Evolutionary conservation across 1,284 basidiomycete species (phyloP).

Genomic region (Cryptococcus depauperatus): DNA sequence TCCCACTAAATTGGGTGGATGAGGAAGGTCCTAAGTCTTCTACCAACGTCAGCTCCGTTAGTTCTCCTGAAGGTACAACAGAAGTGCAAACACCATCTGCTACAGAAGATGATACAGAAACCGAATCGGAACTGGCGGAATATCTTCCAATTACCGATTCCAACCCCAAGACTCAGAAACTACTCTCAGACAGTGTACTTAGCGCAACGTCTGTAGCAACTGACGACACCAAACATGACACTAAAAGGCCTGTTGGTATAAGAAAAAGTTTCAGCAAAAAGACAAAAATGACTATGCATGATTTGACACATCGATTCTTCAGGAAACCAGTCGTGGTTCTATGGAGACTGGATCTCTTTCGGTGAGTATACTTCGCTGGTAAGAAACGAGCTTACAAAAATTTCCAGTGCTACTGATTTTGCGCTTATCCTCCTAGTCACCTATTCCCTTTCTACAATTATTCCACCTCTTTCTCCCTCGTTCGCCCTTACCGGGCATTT

Average conservation of each 20-base stretch:
- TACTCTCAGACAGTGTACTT: slow-evolving; percentile 25
- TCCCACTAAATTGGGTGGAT: slow-evolving; percentile 50
- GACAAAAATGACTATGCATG: slow-evolving; percentile 62
- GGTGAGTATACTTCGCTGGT: slow-evolving; percentile 50
- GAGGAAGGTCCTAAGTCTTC: neutral
- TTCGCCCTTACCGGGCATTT: slow-evolving; percentile 60
- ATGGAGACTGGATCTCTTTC: slow-evolving; percentile 72
- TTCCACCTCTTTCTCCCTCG: slow-evolving; percentile 40
- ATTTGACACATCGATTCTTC: slow-evolving; percentile 84
- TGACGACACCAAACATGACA: slow-evolving; percentile 6
- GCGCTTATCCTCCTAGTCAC: slow-evolving; percentile 55
- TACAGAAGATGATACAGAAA: slow-evolving; percentile 68
- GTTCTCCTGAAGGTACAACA: slow-evolving; percentile 5
- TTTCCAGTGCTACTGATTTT: slow-evolving; percentile 57
- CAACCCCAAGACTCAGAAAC: slow-evolving; percentile 16
- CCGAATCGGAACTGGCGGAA: slow-evolving; percentile 48
- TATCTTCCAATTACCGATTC: slow-evolving; percentile 16
- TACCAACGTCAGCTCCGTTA: slow-evolving; percentile 3
- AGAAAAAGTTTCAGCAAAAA: slow-evolving; percentile 8
- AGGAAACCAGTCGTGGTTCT: slow-evolving; percentile 76
- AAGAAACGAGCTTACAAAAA: slow-evolving; percentile 3
- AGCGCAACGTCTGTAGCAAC: slow-evolving; percentile 12
- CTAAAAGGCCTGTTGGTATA: slow-evolving; percentile 4
- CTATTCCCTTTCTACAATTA: slow-evolving; percentile 51
- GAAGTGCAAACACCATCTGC: slow-evolving; percentile 52